Base-by-base conservation (phyloP, 1,284 basidiomycete species). In the Rugosomyces carneus region DNA sequence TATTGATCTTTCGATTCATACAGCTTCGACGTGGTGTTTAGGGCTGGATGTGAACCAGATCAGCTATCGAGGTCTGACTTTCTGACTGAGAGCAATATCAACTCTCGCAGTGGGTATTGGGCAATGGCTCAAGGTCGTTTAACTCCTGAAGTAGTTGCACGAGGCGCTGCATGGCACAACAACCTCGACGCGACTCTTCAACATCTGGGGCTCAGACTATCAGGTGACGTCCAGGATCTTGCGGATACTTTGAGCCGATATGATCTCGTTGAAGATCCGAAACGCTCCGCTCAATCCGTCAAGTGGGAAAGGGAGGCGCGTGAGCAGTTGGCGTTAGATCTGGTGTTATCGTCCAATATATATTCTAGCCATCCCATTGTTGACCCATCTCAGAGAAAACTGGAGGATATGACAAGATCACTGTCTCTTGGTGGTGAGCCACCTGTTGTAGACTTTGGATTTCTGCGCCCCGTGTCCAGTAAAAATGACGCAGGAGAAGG, bases 11-110 rank as follows among this genome's bases (percentile, higher is more conserved):
- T 36, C 46, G 40, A n/a, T n/a, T n/a, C 35, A 39, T 5, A 38
- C 21, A 89, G 86, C 13, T 78, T 73, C 52, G 86, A 89, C 55
- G 61, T 84, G 24, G 66, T 75, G 1, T 75, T 80, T 51, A 69
- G 72, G 29, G 66, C 75, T 20, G 75, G 73, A 6, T 65, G 71
- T 13, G 75, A 76, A 50, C 74, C 75, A 0, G 37, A 47, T 5
- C 52, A 67, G 13, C 47, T 60, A 1, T 68, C 71, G 0, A 67
- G 76, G 43, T 67, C 79, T 1, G 76, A 80, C 54, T 82, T 85
- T 54, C 61, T 85, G 19, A 69, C 77, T 0, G 70, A 71, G 8
- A 73, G 68, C 51, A 55, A 64, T 8, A 59, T 84, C 34, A 74
- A 75, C 49, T 73, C 75, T 6, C 63, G 61, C 10, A 62, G 72